Evolutionary conservation across 257 asterid species (phyloP), one percentile per base, ranked within the genome.

Genomic region (Rauvolfia tetraphylla): DNA sequence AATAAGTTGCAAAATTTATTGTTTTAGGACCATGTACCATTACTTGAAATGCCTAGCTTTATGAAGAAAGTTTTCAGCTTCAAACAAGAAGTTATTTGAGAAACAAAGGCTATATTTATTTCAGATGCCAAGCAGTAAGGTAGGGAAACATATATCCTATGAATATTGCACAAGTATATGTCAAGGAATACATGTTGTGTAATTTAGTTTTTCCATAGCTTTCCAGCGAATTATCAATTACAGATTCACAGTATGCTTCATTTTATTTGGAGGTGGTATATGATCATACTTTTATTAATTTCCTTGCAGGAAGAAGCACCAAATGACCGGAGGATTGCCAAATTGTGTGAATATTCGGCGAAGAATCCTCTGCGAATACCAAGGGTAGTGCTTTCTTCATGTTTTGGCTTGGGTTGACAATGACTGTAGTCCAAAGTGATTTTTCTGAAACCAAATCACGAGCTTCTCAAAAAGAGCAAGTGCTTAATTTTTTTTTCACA

Each of bases 351-450:
- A 77, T 95, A 95, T 82, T 98, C 96, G 75, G 87, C 89, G 0
- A 95, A 93, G 83, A 95, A 95, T 85, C 99, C 99, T 65, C 72
- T 91, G 88, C 97, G 99, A 75, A 95, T 95, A 79, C 99, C 99
- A 23, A 95, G 93, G 97, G 99, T 95, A 87, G 61, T 69, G 3
- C 7, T 69, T 41, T 4, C 57, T 31, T 49, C n/a, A n/a, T 79
- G 49, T 31, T 2, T 22, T 68, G 58, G 2, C 9, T 42, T 23
- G 61, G 23, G 25, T 61, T 61, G 58, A 20, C 59, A 31, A 31
- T 41, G 10, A 11, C 51, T 46, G 14, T 46, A 46, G 8, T 46
- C 12, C 51, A 46, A 7, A 46, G 51, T 46, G 2, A 11, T 4
- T 3, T 46, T 13, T 46, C 51, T 3, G 14, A 46, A 46, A 46